These are phyloP conservation scores for Athelia psychrophila DNA, from an alignment of 1,284 basidiomycete genomes.

Conservation along the genomic window DNA sequence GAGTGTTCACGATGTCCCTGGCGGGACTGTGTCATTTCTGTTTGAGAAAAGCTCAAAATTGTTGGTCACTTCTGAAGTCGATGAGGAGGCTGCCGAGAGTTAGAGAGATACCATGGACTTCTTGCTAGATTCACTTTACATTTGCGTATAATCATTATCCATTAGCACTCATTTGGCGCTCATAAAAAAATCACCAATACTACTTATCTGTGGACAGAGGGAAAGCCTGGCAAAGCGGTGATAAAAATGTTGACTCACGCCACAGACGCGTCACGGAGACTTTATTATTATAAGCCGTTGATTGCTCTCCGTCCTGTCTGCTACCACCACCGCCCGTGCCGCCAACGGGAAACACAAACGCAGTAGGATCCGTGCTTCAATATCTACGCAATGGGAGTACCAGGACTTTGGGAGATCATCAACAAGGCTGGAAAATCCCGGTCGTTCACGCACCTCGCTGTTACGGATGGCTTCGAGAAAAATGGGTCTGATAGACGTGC, in stretches of 20 bases:
- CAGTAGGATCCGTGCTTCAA: too few relatives aligned
- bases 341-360: too few relatives aligned
- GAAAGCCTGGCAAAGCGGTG: not conserved
- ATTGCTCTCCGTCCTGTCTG: too few relatives aligned
- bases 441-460: constrained; percentile 34
- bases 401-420: constrained; percentile 33
- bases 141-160: too few relatives aligned
- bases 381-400: constrained; percentile 22
- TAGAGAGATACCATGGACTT: too few relatives aligned
- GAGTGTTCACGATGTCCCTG: constrained; percentile 47
- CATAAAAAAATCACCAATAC: too few relatives aligned
- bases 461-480: constrained; percentile 39
- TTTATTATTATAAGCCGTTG: too few relatives aligned
- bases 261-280: too few relatives aligned
- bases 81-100: not conserved
- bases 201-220: too few relatives aligned
- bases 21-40: constrained; percentile 67
- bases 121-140: too few relatives aligned
- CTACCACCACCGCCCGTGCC: too few relatives aligned
- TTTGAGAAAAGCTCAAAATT: constrained; percentile 54
- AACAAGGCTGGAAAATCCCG: constrained; percentile 33
- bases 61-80: not conserved
- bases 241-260: not conserved
- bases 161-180: too few relatives aligned
- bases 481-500: constrained; percentile 35